Base-by-base conservation (phyloP, 208 protist genomes). In the Leishmania major region DNA sequence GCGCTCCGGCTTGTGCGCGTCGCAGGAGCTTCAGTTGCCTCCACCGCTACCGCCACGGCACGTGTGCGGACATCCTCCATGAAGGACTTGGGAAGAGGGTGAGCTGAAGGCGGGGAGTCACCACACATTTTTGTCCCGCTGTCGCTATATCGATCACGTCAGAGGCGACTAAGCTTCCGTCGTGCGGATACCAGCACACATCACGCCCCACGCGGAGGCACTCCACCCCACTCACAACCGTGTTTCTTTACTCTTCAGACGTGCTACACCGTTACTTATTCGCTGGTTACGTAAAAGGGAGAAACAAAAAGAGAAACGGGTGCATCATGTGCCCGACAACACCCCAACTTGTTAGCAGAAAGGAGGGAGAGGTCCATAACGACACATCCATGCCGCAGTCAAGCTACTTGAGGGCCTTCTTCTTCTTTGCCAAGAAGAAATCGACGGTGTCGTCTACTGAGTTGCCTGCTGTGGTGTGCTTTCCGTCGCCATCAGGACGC, bases 351-450 rank as follows among this genome's bases (percentile, higher is more conserved):
- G 69, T 53, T 7, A 53, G 43, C 69, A 73, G 69, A 51, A 17
- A 31, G 69, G 37, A 6, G 37, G 17, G 5, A 35, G 15, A 35
- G 22, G 67, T 25, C 60, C 28, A 31, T 0, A 1, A 0, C n/a
- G 31, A 19, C 60, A 37, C n/a, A 37, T 11, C 19, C 7, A 11
- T 67, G 60, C n/a, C 11, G 31, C n/a, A 17, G 43, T 8, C 59
- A n/a, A 35, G 5, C 40, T 82, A 81, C 78, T 71, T 80, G 35
- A 53, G 47, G 19, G 67, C 57, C 57, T 64, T 88, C 70, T 71
- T 83, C 69, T 53, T 83, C 59, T 90, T 85, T 19, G 83, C 75
- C 7, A 97, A 70, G 75, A 98, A 98, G 79, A 93, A 98, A 74
- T 96, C 92, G 19, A 96, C 83, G 25, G 89, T 86, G 49, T 83